These are phyloP conservation scores for Lunularia cruciata DNA, from an alignment of 225 moss, liverwort and hornwort species.

Conservation along the genomic window DNA sequence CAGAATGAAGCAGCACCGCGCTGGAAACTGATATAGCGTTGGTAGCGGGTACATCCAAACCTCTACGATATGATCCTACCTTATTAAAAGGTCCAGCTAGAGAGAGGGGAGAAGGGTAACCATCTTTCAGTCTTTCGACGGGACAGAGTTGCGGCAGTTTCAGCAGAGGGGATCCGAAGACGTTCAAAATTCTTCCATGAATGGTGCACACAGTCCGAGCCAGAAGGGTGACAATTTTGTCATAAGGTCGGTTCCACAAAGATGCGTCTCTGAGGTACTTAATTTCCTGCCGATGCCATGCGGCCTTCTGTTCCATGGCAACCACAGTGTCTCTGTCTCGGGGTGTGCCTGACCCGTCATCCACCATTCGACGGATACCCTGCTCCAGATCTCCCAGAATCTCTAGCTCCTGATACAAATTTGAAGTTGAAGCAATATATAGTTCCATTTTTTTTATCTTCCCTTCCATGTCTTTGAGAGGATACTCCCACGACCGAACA, in stretches of 20 bases:
- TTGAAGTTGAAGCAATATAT: conserved; percentile 74
- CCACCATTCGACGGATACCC: conserved; percentile 64
- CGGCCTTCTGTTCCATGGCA: conserved; percentile 76
- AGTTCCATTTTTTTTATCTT: conserved; percentile 96
- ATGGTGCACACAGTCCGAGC: conserved; percentile 90
- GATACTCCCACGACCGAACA: conserved; percentile 61
- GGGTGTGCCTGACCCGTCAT: conserved; percentile 59
- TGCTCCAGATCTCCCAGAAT: conserved; percentile 82
- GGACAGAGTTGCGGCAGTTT: conserved; percentile 80
- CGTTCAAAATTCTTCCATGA: conserved; percentile 72
- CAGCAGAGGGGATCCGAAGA: conserved; percentile 92
- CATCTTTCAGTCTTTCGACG: conserved; percentile 58
- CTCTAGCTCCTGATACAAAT: conserved; percentile 85
- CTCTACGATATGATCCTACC: conserved; percentile 24
- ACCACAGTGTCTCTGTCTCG: conserved; percentile 61
- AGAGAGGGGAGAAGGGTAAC: conserved; percentile 41
- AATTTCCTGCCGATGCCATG: conserved; percentile 79
- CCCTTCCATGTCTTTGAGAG: conserved; percentile 80
- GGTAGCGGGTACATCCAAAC: conserved; percentile 23
- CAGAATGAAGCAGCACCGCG: conserved; percentile 11
- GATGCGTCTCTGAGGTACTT: conserved; percentile 82
- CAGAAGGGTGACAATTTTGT: conserved; percentile 82
- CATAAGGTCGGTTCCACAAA: conserved; percentile 88
- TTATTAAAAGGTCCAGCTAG: conserved; percentile 40
- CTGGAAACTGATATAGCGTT: conserved; percentile 11